Percentiles rank a stretch among this genome's conserved stretches.
Conservation (phyloP, 2,329 filamentous ascomycete species). For the Harringtonia lauricola region DNA sequence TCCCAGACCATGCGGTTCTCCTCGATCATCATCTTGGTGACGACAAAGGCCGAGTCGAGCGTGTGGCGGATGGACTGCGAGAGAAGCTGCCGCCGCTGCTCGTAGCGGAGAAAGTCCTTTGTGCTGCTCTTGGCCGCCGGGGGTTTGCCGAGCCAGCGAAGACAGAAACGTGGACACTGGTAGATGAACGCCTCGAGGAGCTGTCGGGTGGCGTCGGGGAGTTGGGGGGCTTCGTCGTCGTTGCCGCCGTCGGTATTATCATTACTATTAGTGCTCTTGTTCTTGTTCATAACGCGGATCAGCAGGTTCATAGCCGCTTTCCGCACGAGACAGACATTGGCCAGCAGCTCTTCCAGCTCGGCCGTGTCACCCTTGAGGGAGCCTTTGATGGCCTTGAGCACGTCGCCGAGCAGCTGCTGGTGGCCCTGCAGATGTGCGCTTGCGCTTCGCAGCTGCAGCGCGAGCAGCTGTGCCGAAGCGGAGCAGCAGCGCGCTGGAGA, state of each 20-base stretch:
- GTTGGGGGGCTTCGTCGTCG: slow-evolving; percentile 1
- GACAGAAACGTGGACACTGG: slow-evolving; percentile 47
- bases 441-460: slow-evolving; percentile 38
- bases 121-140: slow-evolving; percentile 38
- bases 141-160: slow-evolving; percentile 50
- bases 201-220: slow-evolving; percentile 13
- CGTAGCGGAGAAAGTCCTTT: slow-evolving; percentile 49
- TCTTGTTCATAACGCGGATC: slow-evolving; percentile 8
- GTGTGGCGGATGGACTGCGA: slow-evolving; percentile 41
- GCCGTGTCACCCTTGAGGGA: slow-evolving; percentile 45
- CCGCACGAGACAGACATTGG: slow-evolving; percentile 42
- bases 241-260: not conserved
- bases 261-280: too few relatives aligned
- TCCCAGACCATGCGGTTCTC: slow-evolving; percentile 39
- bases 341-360: slow-evolving; percentile 51
- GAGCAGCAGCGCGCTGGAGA: slow-evolving; percentile 40
- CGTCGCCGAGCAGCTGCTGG: slow-evolving; percentile 31
- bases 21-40: slow-evolving; percentile 41
- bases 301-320: slow-evolving; percentile 42
- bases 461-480: slow-evolving; percentile 41
- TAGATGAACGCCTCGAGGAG: slow-evolving; percentile 46
- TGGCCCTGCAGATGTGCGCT: slow-evolving; percentile 22
- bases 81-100: slow-evolving; percentile 45
- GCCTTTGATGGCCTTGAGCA: slow-evolving; percentile 45
- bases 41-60: slow-evolving; percentile 49